Base-by-base conservation (phyloP, 352 stramenopile species). In the Globisporangium orthogonon region DNA sequence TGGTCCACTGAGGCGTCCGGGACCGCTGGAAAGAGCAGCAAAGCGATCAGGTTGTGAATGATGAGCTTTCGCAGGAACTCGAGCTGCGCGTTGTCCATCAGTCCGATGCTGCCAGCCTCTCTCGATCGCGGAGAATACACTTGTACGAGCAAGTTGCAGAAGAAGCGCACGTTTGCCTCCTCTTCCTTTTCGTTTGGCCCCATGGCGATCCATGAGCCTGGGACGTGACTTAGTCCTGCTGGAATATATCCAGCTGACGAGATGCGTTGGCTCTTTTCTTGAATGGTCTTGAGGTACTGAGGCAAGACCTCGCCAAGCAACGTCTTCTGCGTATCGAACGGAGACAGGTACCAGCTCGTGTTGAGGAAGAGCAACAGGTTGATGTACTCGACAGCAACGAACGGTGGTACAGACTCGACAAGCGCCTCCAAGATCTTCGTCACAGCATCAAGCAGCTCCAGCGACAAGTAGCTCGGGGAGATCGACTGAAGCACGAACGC, bases 361-460 rank as follows among this genome's bases (percentile, higher is more conserved):
- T 89, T 92, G 48, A 83, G 76, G 37, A 90, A 90, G 3, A 94
- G 63, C n/a, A 92, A 60, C 1, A 80, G 55, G 35, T 85, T 72
- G 18, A 91, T 78, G 50, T 72, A 79, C 18, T 83, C 66, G 35
- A 71, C 56, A 14, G 69, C 61, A 50, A 70, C 59, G 11, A 74
- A 59, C 15, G 44, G 69, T 33, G 71, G 55, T 15, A 77, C 69
- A 4, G 58, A 61, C 14, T 81, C 60, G n/a, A 80, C 49, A 45
- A 90, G 69, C 7, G 72, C 68, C 57, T 88, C 75, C 18, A 92
- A 54, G 14, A 94, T 80, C 18, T 61, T 76, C 37, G 77, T 70
- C 23, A 94, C 71, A 13, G 69, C 73, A 49, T 89, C 69, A 17
- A 94, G 58, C 10, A 92, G 57, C 48, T 67, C 47, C 7, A 78